phyloP scores from a whole-genome alignment of 2,329 filamentous ascomycete species.

The Exutisphaerella laricina region DNA sequence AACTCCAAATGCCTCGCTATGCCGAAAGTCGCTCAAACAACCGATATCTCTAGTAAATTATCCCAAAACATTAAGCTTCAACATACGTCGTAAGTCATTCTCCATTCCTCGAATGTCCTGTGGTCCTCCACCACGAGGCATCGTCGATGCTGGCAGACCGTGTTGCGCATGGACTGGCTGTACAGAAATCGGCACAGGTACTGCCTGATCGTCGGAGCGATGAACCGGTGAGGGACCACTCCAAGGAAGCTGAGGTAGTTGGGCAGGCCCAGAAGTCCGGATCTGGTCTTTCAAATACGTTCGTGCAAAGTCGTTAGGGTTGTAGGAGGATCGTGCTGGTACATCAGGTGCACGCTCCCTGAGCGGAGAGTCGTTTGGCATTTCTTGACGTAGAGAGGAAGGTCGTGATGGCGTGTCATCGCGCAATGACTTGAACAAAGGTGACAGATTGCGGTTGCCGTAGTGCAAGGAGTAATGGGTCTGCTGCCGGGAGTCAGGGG shows the following conservation, averaged over 20 bases:
- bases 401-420: slow-evolving; percentile 39
- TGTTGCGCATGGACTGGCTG: slow-evolving; percentile 13
- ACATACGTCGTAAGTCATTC: slow-evolving; percentile 38
- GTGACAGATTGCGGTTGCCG: slow-evolving; percentile 46
- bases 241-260: slow-evolving; percentile 19
- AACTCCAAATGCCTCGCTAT: slow-evolving; percentile 17
- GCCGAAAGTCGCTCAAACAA: too few species aligned
- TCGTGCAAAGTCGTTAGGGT: slow-evolving; percentile 27
- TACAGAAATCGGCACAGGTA: slow-evolving; percentile 7
- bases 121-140: slow-evolving; percentile 4
- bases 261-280: slow-evolving; percentile 17
- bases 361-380: slow-evolving; percentile 22
- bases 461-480: slow-evolving; percentile 34
- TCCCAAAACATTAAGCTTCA: slow-evolving; percentile 30
- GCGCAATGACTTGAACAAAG: slow-evolving; percentile 45
- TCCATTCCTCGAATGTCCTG: slow-evolving; percentile 35
- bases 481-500: slow-evolving; percentile 20
- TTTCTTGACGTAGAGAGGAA: slow-evolving; percentile 41
- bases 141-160: slow-evolving; percentile 8
- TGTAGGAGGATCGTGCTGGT: slow-evolving; percentile 8
- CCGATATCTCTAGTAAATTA: slow-evolving; percentile 12
- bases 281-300: slow-evolving; percentile 33
- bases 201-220: slow-evolving; percentile 8
- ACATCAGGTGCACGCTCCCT: slow-evolving; percentile 13
- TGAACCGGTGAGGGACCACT: slow-evolving; percentile 7